Base-by-base conservation (phyloP, 208 protist genomes). In the Trypanosoma avium region DNA sequence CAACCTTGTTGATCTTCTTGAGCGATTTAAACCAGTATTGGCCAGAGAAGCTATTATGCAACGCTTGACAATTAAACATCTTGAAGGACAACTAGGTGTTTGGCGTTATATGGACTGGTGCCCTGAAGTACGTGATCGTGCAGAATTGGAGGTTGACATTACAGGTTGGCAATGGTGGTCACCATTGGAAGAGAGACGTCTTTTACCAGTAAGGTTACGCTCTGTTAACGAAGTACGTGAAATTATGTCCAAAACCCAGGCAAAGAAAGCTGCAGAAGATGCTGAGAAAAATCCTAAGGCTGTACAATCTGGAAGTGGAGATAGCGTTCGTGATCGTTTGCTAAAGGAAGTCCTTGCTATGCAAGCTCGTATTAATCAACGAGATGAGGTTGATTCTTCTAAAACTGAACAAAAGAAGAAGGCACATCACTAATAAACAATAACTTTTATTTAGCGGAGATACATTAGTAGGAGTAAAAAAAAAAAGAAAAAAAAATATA, bases 61-160 rank as follows among this genome's bases (percentile, higher is more conserved):
- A 82, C 89, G 89, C 47, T 81, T 97, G 38, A 94, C 88, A 35
- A 95, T 95, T 69, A 94, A 94, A 73, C 89, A 97, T 60, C 79
- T 97, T 56, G 92, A 97, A 73, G 92, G 92, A 22, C 92, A 97
- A 75, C 70, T 97, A 19, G 89, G 88, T 63, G 80, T 97, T 52
- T 97, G 88, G 86, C 86, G 92, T 52, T 97, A 95, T 82, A 88
- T 95, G 79, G 92, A 97, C 79, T 97, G 92, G 92, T 94, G 88
- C 77, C 92, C 92, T 26, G 92, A 97, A 69, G 88, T 95, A 22
- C 86, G 92, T 67, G 92, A 97, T 62, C 84, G 87, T 43, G 88
- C 92, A 24, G 92, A 97, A 75, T 75, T 97, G 50, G 86, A 95
- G 69, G 81, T 88, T 27, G 92, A 97, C 58, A 67, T 93, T 30